Base-by-base conservation (phyloP, 495 filamentous ascomycete species). In the Penicillium pancosmium region DNA sequence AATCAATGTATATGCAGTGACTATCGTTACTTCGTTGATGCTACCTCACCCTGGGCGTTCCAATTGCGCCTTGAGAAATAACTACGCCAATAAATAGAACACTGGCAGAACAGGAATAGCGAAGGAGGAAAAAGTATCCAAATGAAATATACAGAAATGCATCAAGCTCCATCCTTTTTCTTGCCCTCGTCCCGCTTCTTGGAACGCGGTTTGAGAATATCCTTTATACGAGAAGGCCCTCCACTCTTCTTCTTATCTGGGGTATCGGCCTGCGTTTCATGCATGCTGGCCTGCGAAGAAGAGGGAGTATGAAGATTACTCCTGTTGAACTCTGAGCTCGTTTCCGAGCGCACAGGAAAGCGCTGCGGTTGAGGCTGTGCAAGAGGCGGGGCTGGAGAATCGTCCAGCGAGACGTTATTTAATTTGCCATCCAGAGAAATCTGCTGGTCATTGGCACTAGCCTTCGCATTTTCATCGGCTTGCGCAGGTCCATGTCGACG, bases 281-380 rank as follows among this genome's bases (percentile, higher is more conserved):
- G 43, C n/a, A 44, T 46, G 6, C 57, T 63, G 0, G 49, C 18
- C 55, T 53, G 52, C 1, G 59, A 63, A 15, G 68, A 63, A 31
- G 63, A 68, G 15, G 63, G 60, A 1, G 69, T 62, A 46, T 61
- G 58, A 2, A 67, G 55, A 7, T 65, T 65, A 51, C 69, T 64
- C 27, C 68, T 57, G 48, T 60, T 68, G 16, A 61, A 53, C 18
- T 68, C 67, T 1, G 66, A 64, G 21, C 59, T 61, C 6, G 61
- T 51, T 7, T 60, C 53, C 5, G 62, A 60, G 27, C 62, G 68
- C n/a, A 50, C 12, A 33, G 54, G 57, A 9, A 10, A 13, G 0
- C 34, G 44, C 21, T 49, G 47, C 4, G 50, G 25, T 34, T 0
- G 52, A 47, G n/a, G 63, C 47, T 23, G 60, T 44, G 18, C 63